Evolutionary conservation across 164 flowering plant genomes (phyloP), one percentile per base, ranked within the genome.

Genomic region (Stephania cephalantha): DNA sequence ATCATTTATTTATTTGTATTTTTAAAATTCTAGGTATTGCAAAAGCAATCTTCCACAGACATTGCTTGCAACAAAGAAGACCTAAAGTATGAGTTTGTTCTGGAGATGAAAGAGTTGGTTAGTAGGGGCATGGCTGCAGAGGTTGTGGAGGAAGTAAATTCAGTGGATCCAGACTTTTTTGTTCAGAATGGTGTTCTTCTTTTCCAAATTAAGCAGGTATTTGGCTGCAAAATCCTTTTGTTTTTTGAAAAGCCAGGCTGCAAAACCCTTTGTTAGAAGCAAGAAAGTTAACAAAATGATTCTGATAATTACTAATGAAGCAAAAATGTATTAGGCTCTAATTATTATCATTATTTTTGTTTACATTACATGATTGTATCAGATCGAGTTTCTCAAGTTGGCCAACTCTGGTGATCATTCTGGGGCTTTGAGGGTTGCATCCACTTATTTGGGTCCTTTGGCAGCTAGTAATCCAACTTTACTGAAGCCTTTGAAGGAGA

Each of bases 311-410:
- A 35, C 42, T 1, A 4, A 25, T 25, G 2, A 35, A 4, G 61
- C 78, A 11, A 4, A 20, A 35, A 72, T 53, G 22, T 69, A 30
- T 20, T 48, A 70, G 35, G 31, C 42, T 53, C 71, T 79, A 72
- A 75, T 70, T 55, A 35, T 35, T 35, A 25, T 25, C 0, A 25
- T 25, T 25, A 25, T 35, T 35, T 35, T 35, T 2, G 1, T 35
- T 35, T 35, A 0, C 42, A 35, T 35, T 29, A 45, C 71, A 72
- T 76, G 20, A 35, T 82, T 71, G 46, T 52, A 74, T 70, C 88
- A 96, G 99, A 88, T 96, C 81, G 98, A 96, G 82, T 96, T 96
- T 78, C 90, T 96, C 35, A 96, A 94, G 83, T 79, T 94, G 79
- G 97, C 94, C 64, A 84, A 80, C 30, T 82, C 84, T 53, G 97